A percentile compares a stretch with the other conserved stretches of the same genome.
Evolutionary conservation across 2,329 filamentous ascomycete species (phyloP).

Genomic region (Trichoderma sp.): DNA sequence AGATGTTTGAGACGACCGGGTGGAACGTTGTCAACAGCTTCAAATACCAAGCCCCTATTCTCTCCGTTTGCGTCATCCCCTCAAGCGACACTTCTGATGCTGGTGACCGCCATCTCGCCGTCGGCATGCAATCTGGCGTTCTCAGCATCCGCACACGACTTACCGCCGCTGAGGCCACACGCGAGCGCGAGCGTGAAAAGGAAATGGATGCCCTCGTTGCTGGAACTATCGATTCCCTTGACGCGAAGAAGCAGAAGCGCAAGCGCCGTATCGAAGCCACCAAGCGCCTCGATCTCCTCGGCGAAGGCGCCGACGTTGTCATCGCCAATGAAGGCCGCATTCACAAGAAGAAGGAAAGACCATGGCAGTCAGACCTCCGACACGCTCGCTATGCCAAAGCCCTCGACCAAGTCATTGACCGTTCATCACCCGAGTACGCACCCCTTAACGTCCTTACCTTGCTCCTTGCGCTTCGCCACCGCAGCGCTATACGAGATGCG

Average conservation of each 20-base stretch:
- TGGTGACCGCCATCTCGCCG: constrained; percentile 89
- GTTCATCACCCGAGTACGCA: constrained; percentile 52
- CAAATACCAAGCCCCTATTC: constrained; percentile 90
- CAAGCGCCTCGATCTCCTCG: constrained; percentile 72
- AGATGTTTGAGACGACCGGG: constrained; percentile 88
- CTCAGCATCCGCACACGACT: constrained; percentile 88
- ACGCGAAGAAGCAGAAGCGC: constrained; percentile 69
- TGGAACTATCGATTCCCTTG: constrained; percentile 76
- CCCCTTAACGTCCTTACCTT: constrained; percentile 71
- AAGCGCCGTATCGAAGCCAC: constrained; percentile 55
- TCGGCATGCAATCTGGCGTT: constrained; percentile 93
- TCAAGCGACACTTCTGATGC: constrained; percentile 41
- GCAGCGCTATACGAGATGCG: constrained; percentile 78
- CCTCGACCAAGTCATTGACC: constrained; percentile 74
- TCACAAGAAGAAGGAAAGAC: constrained; percentile 61
- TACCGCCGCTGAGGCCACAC: constrained; percentile 76
- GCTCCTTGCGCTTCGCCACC: constrained; percentile 81
- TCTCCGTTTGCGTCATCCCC: constrained; percentile 75
- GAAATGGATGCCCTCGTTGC: constrained; percentile 82
- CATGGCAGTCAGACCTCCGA: constrained; percentile 81
- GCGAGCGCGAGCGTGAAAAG: constrained; percentile 74
- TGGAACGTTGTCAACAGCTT: constrained; percentile 97
- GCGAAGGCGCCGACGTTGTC: constrained; percentile 83
- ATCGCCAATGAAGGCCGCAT: constrained; percentile 68
- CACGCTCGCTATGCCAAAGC: constrained; percentile 75